Conservation (phyloP, 768 basidiomycete species). For the Boletus rubescentipes region DNA sequence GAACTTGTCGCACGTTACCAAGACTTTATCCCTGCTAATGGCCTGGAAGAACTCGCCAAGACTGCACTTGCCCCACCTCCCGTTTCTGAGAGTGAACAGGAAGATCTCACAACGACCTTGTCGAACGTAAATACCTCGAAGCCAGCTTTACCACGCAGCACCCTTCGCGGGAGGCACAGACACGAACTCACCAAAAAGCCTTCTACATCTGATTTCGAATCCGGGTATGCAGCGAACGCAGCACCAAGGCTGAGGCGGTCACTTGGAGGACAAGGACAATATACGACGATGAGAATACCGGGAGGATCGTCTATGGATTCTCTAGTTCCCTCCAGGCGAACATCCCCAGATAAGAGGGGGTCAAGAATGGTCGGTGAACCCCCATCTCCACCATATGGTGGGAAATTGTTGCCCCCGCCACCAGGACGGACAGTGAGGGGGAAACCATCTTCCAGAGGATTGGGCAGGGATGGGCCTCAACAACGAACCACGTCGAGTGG, state of each 20-base stretch:
- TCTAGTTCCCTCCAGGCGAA: conserved; percentile 57
- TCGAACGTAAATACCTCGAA: conserved; percentile 19
- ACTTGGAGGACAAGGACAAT: conserved; percentile 30
- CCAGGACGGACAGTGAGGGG: conserved; percentile 39
- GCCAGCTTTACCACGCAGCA: conserved; percentile 33
- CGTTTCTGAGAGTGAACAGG: conserved; percentile 83
- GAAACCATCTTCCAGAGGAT: conserved; percentile 32
- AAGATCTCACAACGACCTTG: conserved; percentile 40
- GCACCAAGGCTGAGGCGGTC: conserved; percentile 71
- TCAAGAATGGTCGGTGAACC: conserved; percentile 38
- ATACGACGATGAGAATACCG: conserved; percentile 54
- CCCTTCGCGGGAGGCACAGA: conserved; percentile 47
- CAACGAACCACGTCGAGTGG: conserved; percentile 43
- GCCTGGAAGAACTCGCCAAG: conserved; percentile 68
- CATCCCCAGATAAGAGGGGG: conserved; percentile 72
- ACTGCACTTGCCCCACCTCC: conserved; percentile 62
- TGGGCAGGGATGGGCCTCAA: conserved; percentile 38
- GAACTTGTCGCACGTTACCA: conserved; percentile 84
- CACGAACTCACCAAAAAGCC: conserved; percentile 50
- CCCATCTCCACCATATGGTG: conserved; percentile 22
- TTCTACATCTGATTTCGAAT: conserved; percentile 84
- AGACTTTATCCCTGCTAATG: conserved; percentile 70
- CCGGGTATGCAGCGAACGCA: conserved; percentile 90
- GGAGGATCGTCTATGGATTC: conserved; percentile 51
- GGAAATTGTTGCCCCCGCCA: conserved; percentile 28